Evolutionary conservation across 345 rosid species (phyloP).

Genomic region (Alliaria petiolata): DNA sequence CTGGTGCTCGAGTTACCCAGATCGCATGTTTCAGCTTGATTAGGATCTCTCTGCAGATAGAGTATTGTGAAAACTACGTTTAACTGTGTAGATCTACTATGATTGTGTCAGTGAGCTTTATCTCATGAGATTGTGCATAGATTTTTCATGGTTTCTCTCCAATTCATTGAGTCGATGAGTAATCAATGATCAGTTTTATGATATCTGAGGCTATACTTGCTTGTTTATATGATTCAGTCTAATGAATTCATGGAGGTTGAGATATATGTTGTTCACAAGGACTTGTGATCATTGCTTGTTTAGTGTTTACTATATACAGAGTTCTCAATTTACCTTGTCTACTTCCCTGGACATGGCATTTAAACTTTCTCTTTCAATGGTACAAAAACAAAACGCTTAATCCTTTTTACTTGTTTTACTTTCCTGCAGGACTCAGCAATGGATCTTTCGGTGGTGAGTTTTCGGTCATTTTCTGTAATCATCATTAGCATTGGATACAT

Average conservation of each 20-base stretch:
- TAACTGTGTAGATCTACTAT: not conserved
- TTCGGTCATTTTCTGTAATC: not conserved
- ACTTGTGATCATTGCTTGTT: not conserved
- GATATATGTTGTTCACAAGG: not conserved
- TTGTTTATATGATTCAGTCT: not conserved
- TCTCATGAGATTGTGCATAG: not conserved
- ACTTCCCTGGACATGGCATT: not conserved
- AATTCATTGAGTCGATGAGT: not conserved
- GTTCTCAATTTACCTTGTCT: not conserved
- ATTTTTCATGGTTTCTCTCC: not conserved
- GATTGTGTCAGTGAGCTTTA: not conserved
- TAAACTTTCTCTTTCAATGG: too few species aligned
- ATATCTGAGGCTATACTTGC: not conserved
- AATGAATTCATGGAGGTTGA: not conserved
- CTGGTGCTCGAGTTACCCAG: not conserved
- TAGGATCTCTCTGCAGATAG: not conserved
- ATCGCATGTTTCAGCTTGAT: not conserved
- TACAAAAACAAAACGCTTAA: not conserved
- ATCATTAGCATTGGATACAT: not conserved
- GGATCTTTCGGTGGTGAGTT: conserved; percentile 63
- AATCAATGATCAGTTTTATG: not conserved
- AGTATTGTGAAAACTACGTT: not conserved
- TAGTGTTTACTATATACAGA: not conserved
- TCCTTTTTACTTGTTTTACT: not conserved
- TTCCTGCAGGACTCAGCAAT: conserved; percentile 62